Evolutionary conservation across 306 rosid genomes (phyloP), one percentile per base, ranked within the genome.

Genomic region (Gastrolobium bilobum): DNA sequence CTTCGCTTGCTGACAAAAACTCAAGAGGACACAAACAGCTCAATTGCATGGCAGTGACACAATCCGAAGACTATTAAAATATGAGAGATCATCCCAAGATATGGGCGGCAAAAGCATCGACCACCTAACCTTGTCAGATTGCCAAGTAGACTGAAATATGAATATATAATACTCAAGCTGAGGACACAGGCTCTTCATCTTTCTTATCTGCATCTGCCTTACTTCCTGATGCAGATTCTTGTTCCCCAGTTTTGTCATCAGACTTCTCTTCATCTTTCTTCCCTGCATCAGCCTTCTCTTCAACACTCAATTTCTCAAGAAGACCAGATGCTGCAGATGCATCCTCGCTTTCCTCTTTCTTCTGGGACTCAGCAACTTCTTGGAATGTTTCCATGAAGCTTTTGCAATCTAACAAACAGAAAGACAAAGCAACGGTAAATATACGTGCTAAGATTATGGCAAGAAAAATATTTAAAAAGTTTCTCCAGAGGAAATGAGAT

Each of bases 291-390:
- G 54, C 53, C 80, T 86, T 87, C 73, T 93, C 98, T 53, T 84
- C 90, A 47, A 96, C 99, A 62, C 72, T 91, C 89, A 96, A 88
- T 13, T 86, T 87, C 81, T 90, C 87, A 26, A 96, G 90, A 58
- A 90, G 92, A 74, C 76, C 89, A 51, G 99, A 98, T 52, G 98
- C 87, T 30, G 82, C 88, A 61, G 92, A 72, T 50, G 94, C 87
- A 56, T 87, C 93, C 33, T 78, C 15, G 60, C 82, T 79, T 57
- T 96, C 99, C 74, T 81, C 96, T 79, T 70, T 65, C 76, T 79
- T 80, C 80, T 93, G 93, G 60, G 97, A 89, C 79, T 96, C 99
- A 0, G 96, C 98, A 78, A 91, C 91, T 86, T 96, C 99, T 84
- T 89, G 89, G 80, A 96, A 96, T 62, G 51, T 90, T 79, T 93